These are phyloP conservation scores for Serendipita sp. DNA, from an alignment of 768 basidiomycete genomes.

Conservation along the genomic window DNA sequence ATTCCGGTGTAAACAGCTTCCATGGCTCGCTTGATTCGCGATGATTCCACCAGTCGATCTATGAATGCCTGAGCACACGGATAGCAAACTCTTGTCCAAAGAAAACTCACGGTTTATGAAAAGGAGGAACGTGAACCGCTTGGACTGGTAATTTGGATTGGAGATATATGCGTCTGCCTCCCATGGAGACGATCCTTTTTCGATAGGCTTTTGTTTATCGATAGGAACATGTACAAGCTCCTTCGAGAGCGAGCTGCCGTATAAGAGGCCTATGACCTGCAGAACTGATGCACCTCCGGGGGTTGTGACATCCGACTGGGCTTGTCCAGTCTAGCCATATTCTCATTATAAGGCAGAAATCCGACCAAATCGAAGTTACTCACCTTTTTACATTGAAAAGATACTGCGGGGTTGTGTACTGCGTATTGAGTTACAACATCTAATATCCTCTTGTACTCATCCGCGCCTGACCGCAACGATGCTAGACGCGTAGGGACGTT, in stretches of 20 bases:
- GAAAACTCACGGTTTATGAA: conserved; percentile 79
- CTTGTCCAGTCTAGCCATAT: neutral
- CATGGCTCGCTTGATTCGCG: conserved; percentile 69
- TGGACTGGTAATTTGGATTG: conserved; percentile 76
- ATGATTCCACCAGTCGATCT: conserved; percentile 89
- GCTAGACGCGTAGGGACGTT: conserved; percentile 79
- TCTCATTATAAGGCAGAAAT: neutral
- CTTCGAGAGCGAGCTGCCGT: conserved; percentile 63
- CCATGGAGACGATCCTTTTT: conserved; percentile 38
- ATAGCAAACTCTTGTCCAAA: neutral
- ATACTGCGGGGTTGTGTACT: conserved; percentile 74
- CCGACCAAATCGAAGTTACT: neutral
- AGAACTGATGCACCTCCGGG: conserved; percentile 46
- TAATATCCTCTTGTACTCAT: conserved; percentile 82
- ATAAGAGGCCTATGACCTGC: conserved; percentile 63
- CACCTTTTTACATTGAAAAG: conserved; percentile 89
- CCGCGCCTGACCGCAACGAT: conserved; percentile 66
- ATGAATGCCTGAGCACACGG: neutral
- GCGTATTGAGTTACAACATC: conserved; percentile 90
- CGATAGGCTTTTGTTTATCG: conserved; percentile 18
- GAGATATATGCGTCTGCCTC: conserved; percentile 61
- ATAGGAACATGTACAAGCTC: conserved; percentile 37
- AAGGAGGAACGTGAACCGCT: conserved; percentile 67
- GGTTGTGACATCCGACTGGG: conserved; percentile 48
- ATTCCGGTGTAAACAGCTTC: conserved; percentile 73